Base-by-base conservation (phyloP, 441 rosid species). In the Aleurites moluccanus region DNA sequence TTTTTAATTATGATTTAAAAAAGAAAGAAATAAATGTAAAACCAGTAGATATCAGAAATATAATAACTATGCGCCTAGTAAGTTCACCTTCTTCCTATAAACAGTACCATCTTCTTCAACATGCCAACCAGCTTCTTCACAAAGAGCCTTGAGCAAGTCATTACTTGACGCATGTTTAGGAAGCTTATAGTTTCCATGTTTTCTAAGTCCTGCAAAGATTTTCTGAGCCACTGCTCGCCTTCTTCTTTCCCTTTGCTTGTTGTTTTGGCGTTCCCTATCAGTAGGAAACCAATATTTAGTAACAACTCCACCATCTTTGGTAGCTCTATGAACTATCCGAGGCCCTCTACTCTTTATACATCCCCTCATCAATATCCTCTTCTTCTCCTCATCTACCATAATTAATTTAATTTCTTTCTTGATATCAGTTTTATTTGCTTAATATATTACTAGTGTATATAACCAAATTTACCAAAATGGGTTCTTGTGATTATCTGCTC, bases 41-140 rank as follows among this genome's bases (percentile, higher is more conserved):
- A 55, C 18, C 18, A 69, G 6, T 20, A 10, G 6, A 45, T 35
- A 6, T 25, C 38, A 25, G 18, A 27, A 59, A 28, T 18, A 50
- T 50, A 14, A 20, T 16, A 20, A 52, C 6, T 6, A 16, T 3
- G 16, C 6, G 10, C 3, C 11, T 18, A 16, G 28, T 27, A 38
- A 27, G 33, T 52, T 44, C 13, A 79, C 86, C 80, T 76, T 78
- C 67, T 38, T 38, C 40, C 76, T 76, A 57, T 40, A 69, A 65
- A 79, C 70, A 64, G 84, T 77, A 53, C 88, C 88, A 60, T 85
- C 88, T 23, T 84, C 80, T 35, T 82, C 80, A 28, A 83, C 87
- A 53, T 76, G 86, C 90, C 87, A 82, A 20, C 87, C 86, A 16
- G 84, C 85, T 71, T 85, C 90, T 25, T 77, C 75, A 57, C 85